phyloP scores from a whole-genome alignment of 2,329 filamentous ascomycete species.

The Rhynchosporium secalis region DNA sequence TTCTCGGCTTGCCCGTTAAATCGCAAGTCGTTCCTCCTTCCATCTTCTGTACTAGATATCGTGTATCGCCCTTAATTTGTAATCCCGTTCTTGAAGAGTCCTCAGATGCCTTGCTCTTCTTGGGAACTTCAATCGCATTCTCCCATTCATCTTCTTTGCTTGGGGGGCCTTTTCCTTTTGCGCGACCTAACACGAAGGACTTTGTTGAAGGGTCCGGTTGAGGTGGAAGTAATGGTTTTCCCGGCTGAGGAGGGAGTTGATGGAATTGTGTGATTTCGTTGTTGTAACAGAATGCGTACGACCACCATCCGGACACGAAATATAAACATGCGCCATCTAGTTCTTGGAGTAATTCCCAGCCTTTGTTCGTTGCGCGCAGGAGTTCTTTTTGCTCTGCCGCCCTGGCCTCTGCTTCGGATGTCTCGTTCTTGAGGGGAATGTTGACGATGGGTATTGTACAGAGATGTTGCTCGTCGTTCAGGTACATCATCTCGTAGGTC shows the following conservation, averaged over 20 bases:
- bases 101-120: conserved; percentile 28
- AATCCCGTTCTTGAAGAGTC: conserved; percentile 48
- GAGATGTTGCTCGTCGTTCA: conserved; percentile 60
- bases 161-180: conserved; percentile 38
- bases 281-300: conserved; percentile 74
- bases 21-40: conserved; percentile 68
- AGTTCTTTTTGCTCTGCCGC: conserved; percentile 66
- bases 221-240: conserved; percentile 62
- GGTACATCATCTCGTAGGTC: conserved; percentile 59
- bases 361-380: conserved; percentile 63
- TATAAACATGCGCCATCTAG: conserved; percentile 71
- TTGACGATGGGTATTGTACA: conserved; percentile 64
- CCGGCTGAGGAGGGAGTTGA: conserved; percentile 61
- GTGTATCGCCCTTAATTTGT: conserved; percentile 64
- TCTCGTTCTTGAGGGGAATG: conserved; percentile 47
- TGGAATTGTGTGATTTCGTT: conserved; percentile 72
- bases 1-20: conserved; percentile 65
- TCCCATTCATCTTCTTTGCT: conserved; percentile 40
- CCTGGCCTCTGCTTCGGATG: conserved; percentile 50
- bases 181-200: conserved; percentile 63
- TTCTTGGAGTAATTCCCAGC: conserved; percentile 65
- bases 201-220: conserved; percentile 63
- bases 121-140: conserved; percentile 34
- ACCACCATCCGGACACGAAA: conserved; percentile 74
- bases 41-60: conserved; percentile 69